Evolutionary conservation across 176 grass and related monocot species (phyloP).

Genomic region (Carex myosuroides): DNA sequence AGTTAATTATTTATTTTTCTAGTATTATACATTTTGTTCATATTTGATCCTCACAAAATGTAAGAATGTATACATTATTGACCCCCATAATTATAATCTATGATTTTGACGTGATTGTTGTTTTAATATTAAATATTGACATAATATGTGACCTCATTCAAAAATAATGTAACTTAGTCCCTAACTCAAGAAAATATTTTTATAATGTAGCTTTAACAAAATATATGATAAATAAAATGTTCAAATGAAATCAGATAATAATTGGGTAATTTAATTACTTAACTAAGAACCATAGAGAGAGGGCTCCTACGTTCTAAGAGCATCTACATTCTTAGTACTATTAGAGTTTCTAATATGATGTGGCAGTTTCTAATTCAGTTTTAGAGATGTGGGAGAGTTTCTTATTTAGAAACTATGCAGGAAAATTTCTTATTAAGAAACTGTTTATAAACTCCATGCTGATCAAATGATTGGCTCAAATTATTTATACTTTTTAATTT

Average conservation of each 20-base stretch:
- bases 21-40: neutral
- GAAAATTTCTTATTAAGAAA: no score
- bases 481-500: no score
- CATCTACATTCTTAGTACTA: no score
- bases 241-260: neutral
- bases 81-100: neutral
- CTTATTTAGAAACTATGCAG: no score
- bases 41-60: neutral
- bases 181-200: neutral
- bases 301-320: no score
- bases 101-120: neutral
- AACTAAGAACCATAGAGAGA: no score
- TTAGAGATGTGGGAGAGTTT: no score
- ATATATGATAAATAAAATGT: neutral
- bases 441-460: no score
- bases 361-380: no score
- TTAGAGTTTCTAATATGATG: no score
- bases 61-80: neutral
- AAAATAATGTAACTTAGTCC: neutral
- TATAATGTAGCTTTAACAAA: neutral
- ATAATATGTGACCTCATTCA: neutral
- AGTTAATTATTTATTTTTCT: neutral
- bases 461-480: no score
- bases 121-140: neutral
- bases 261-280: neutral